Percentiles rank a stretch among this genome's conserved stretches.
phyloP scores from a whole-genome alignment of 192 early-diverging fungal genomes.

The Cetraspora pellucida region DNA sequence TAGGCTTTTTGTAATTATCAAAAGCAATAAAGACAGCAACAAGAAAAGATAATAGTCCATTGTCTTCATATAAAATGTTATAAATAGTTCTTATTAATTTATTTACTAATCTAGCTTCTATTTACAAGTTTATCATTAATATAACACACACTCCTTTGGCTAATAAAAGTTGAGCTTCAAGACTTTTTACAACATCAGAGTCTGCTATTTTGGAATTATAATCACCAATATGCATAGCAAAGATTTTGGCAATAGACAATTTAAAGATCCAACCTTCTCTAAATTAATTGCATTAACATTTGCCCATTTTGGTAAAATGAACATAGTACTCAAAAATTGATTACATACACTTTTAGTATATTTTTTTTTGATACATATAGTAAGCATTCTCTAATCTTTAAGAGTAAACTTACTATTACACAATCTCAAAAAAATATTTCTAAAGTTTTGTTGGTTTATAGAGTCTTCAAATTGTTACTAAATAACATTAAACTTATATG shows the following conservation, averaged over 20 bases:
- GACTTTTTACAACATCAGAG: background rate
- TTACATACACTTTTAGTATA: no score
- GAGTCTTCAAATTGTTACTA: no score
- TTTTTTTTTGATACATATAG: no score
- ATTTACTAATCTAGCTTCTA: background rate
- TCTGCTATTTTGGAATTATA: no score
- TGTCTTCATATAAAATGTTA: background rate
- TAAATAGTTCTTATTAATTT: background rate
- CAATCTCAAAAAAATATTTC: no score
- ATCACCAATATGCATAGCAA: background rate
- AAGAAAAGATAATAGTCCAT: background rate
- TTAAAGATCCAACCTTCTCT: background rate
- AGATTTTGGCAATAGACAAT: background rate
- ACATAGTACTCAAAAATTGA: no score
- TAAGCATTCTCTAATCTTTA: no score
- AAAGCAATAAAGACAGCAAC: background rate
- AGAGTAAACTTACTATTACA: no score
- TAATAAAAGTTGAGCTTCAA: background rate
- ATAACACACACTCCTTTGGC: background rate
- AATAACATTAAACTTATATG: no score
- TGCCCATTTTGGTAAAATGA: no score
- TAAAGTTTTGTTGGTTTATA: no score
- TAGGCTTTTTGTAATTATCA: background rate
- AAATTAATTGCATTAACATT: no score
- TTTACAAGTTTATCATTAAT: background rate